Conservation (phyloP, 345 rosid genomes). For the Tarenaya hassleriana region DNA sequence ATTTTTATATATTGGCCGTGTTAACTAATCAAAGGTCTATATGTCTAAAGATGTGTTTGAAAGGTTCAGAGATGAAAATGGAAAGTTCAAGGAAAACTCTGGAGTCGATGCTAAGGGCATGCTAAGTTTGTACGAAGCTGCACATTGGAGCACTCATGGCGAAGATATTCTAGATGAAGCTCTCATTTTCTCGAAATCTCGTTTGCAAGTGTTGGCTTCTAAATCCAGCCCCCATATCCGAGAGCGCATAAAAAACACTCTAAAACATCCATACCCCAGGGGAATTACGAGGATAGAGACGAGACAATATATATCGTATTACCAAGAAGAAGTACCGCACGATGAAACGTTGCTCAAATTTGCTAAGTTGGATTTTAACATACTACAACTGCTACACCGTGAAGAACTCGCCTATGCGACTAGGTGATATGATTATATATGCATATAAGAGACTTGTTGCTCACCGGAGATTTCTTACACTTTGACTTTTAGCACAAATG, state of each 20-base stretch:
- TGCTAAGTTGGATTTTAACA: not conserved
- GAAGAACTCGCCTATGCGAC: no score
- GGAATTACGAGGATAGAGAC: not conserved
- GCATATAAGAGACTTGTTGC: no score
- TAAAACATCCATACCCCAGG: not conserved
- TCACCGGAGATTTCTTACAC: no score
- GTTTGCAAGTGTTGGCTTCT: not conserved
- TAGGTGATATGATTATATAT: no score
- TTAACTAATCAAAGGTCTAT: no score
- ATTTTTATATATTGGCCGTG: no score
- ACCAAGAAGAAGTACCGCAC: no score
- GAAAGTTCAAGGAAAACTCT: no score
- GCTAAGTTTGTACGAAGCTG: not conserved
- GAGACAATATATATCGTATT: not conserved
- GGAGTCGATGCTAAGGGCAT: not conserved
- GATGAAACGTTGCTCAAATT: not conserved
- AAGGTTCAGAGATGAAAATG: no score
- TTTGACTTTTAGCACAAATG: no score
- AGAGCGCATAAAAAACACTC: not conserved
- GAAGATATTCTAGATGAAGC: not conserved
- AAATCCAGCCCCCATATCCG: not conserved
- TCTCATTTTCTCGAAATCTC: not conserved
- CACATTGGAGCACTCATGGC: not conserved
- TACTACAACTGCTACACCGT: not conserved
- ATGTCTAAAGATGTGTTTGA: no score